Evolutionary conservation across 257 asterid genomes (phyloP).

Genomic region (Salvia miltiorrhiza): DNA sequence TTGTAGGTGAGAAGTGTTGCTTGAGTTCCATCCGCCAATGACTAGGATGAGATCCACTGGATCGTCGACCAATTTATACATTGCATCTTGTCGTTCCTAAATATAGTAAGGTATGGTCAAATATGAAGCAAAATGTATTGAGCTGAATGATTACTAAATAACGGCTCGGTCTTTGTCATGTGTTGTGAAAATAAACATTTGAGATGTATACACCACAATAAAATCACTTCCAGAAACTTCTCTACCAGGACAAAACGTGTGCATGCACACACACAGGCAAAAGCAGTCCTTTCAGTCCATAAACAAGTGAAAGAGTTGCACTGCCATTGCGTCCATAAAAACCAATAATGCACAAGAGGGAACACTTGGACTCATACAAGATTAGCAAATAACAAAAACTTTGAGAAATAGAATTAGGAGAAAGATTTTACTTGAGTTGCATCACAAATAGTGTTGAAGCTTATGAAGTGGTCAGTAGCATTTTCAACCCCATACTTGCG

Average conservation of each 20-base stretch:
- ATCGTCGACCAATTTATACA: slow-evolving; percentile 88
- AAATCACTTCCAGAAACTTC: background rate
- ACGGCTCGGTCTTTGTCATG: background rate
- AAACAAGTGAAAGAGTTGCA: background rate
- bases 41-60: slow-evolving; percentile 84
- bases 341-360: background rate
- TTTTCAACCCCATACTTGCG: slow-evolving; percentile 85
- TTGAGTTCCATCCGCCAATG: slow-evolving; percentile 98
- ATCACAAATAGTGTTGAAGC: slow-evolving; percentile 98
- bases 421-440: slow-evolving; percentile 80
- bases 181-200: background rate
- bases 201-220: background rate
- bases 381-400: background rate
- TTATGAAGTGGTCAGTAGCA: slow-evolving; percentile 75
- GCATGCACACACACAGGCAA: background rate
- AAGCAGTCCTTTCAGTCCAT: background rate
- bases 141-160: background rate
- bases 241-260: background rate
- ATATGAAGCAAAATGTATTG: slow-evolving; percentile 10
- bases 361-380: background rate
- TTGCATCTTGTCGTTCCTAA: slow-evolving; percentile 99
- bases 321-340: background rate
- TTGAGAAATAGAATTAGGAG: slow-evolving; percentile 15
- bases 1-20: slow-evolving; percentile 97
- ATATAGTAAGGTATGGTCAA: slow-evolving; percentile 16